Evolutionary conservation across 192 early-diverging fungal species (phyloP).

Genomic region (Rhizophagus clarus): DNA sequence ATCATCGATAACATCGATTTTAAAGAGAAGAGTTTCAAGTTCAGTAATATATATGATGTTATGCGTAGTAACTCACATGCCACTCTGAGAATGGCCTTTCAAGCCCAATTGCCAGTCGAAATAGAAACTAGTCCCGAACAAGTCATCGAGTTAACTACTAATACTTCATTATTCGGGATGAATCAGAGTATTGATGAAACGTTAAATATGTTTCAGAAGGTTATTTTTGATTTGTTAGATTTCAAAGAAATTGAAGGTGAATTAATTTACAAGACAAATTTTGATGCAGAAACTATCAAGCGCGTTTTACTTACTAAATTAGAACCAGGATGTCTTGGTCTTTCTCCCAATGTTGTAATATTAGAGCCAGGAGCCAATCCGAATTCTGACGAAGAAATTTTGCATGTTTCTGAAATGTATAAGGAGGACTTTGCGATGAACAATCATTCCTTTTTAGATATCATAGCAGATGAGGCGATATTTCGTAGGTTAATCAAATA

Average conservation of each 20-base stretch:
- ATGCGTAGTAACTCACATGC: not conserved
- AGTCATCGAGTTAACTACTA: not conserved
- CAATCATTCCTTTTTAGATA: not conserved
- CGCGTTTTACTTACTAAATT: not conserved
- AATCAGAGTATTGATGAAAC: no score
- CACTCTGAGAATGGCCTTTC: not conserved
- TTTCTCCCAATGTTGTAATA: no score
- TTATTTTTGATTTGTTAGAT: no score
- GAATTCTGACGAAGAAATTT: no score
- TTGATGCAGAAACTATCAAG: not conserved
- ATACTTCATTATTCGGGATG: not conserved
- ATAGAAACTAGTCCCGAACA: not conserved
- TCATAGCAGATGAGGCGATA: not conserved
- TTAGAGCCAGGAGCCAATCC: no score
- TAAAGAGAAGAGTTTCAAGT: not conserved
- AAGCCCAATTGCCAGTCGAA: not conserved
- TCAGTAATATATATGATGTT: not conserved
- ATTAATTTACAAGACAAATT: not conserved
- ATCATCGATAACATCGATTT: slow-evolving; percentile 8
- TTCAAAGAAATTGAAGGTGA: no score
- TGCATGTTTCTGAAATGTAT: no score
- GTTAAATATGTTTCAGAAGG: no score
- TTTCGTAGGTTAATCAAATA: not conserved
- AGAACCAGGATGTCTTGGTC: no score
- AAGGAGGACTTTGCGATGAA: no score